Evolutionary conservation across 805 yeast genomes (phyloP).

Genomic region (Ogataea philodendri): DNA sequence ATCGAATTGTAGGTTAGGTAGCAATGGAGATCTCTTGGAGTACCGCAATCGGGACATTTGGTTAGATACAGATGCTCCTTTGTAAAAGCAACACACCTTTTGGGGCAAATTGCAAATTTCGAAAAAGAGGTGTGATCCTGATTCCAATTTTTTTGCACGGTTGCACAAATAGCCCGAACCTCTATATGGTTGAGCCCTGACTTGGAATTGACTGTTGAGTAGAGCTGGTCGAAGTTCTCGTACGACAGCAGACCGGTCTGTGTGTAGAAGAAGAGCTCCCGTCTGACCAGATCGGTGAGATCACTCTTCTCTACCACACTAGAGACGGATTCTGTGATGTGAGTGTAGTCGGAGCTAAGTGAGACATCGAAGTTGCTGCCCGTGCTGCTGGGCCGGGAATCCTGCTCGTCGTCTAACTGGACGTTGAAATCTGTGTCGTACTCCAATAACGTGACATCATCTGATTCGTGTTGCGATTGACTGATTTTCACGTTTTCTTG

Average conservation of each 20-base stretch:
- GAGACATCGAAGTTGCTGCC: slow-evolving; percentile 5
- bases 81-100: slow-evolving; percentile 17
- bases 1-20: slow-evolving; percentile 14
- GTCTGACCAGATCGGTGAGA: slow-evolving; percentile 14
- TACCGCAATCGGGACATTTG: slow-evolving; percentile 12
- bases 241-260: slow-evolving; percentile 20
- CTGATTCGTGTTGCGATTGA: slow-evolving; percentile 6
- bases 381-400: slow-evolving; percentile 9
- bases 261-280: slow-evolving; percentile 19
- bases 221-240: slow-evolving; percentile 19
- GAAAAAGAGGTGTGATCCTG: slow-evolving; percentile 5
- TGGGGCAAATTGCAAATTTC: slow-evolving; percentile 13
- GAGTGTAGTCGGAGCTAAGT: slow-evolving; percentile 9
- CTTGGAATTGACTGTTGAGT: slow-evolving; percentile 9
- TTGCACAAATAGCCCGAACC: slow-evolving; percentile 14
- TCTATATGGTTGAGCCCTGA: slow-evolving; percentile 9
- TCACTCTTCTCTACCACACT: slow-evolving; percentile 7
- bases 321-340: slow-evolving; percentile 4
- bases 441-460: slow-evolving; percentile 5
- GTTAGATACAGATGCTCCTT: slow-evolving; percentile 5
- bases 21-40: slow-evolving; percentile 8
- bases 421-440: slow-evolving; percentile 8
- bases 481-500: slow-evolving; percentile 7
- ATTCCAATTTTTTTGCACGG: slow-evolving; percentile 13
- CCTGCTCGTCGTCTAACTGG: slow-evolving; percentile 2